These are phyloP conservation scores for Trichoderma parareesei DNA, from an alignment of 495 filamentous ascomycete species.

Conservation along the genomic window DNA sequence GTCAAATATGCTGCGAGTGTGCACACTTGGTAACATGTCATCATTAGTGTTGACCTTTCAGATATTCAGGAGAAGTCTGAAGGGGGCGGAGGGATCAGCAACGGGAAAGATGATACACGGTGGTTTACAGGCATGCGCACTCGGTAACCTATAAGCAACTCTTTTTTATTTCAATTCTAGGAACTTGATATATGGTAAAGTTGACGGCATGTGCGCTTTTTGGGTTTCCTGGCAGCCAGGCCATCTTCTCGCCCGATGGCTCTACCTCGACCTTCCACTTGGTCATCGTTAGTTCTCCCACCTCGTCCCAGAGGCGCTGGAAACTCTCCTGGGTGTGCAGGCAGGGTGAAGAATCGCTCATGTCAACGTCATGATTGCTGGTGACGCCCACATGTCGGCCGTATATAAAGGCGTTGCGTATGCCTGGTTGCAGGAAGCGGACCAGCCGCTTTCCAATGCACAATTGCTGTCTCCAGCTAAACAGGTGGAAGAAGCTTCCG, in stretches of 20 bases:
- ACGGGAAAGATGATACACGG: not conserved
- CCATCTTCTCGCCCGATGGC: slow-evolving; percentile 17
- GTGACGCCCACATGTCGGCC: slow-evolving; percentile 34
- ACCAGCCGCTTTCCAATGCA: slow-evolving; percentile 27
- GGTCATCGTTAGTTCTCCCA: slow-evolving; percentile 31
- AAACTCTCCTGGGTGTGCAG: slow-evolving; percentile 34
- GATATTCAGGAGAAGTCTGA: too few relatives aligned
- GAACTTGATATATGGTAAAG: slow-evolving; percentile 10
- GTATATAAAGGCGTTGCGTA: slow-evolving; percentile 30
- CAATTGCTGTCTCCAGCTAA: slow-evolving; percentile 32
- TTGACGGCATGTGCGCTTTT: not conserved
- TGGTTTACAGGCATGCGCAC: not conserved
- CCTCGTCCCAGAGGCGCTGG: slow-evolving; percentile 36
- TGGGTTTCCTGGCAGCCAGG: not conserved
- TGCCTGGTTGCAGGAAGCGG: slow-evolving; percentile 24
- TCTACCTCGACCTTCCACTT: slow-evolving; percentile 30
- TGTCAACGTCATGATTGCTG: slow-evolving; percentile 17
- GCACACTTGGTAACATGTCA: too few relatives aligned
- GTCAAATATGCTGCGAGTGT: too few relatives aligned
- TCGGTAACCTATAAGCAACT: not conserved
- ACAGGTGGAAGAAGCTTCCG: slow-evolving; percentile 39
- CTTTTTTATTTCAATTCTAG: slow-evolving; percentile 7
- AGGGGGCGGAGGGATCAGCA: too few relatives aligned
- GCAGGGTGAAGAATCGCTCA: slow-evolving; percentile 19
- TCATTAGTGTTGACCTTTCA: too few relatives aligned